phyloP scores from a whole-genome alignment of 805 yeast genomes.

The Monosporozyma aerobia region DNA sequence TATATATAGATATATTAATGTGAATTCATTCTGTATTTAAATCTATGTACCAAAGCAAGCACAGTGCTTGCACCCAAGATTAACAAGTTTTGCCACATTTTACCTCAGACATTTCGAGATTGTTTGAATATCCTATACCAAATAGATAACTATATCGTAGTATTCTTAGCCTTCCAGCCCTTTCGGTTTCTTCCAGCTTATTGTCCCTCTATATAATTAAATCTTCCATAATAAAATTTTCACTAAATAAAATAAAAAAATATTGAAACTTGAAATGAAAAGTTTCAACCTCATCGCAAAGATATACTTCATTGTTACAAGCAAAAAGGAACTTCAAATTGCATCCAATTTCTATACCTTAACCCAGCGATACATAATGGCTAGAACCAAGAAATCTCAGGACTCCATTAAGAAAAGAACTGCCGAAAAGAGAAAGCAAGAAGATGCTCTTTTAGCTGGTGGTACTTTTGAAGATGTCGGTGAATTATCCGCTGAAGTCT shows the following conservation, averaged over 20 bases:
- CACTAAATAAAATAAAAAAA: background rate
- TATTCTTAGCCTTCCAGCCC: too few relatives aligned
- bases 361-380: conserved; percentile 11
- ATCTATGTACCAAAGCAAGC: too few relatives aligned
- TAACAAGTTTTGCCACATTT: too few relatives aligned
- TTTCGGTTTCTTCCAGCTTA: background rate
- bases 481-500: conserved; percentile 12
- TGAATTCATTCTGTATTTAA: too few relatives aligned
- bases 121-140: too few relatives aligned
- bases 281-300: conserved; percentile 10
- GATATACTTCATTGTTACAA: background rate
- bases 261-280: background rate
- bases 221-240: background rate
- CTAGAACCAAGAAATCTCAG: conserved; percentile 22
- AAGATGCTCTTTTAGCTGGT: conserved; percentile 21
- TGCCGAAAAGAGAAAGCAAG: conserved; percentile 25
- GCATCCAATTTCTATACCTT: background rate
- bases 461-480: conserved; percentile 19
- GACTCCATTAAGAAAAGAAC: conserved; percentile 22
- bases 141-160: too few relatives aligned
- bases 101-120: too few relatives aligned
- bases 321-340: background rate
- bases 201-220: background rate
- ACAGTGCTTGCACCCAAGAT: too few relatives aligned
- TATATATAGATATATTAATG: too few relatives aligned